These are phyloP conservation scores for Pachysolen tannophilus DNA, from an alignment of 805 yeast genomes.

Conservation along the genomic window DNA sequence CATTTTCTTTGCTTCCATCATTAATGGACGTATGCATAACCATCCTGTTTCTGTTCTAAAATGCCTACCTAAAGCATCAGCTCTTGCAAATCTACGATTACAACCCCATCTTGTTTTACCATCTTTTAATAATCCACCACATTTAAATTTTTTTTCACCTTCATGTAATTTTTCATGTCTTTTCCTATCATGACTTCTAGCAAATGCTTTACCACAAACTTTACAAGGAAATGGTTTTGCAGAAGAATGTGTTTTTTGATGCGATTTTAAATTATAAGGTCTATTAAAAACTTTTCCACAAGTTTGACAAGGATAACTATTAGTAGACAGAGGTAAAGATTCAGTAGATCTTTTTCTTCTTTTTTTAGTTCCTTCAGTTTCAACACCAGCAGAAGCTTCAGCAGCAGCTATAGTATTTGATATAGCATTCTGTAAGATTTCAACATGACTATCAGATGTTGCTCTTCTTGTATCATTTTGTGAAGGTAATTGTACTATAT, in stretches of 20 bases:
- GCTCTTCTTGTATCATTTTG: too few species aligned
- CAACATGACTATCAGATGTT: too few species aligned
- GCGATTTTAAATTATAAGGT: conserved; percentile 42
- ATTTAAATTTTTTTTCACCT: conserved; percentile 62
- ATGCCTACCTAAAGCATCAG: conserved; percentile 72
- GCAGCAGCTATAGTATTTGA: conserved; percentile 10
- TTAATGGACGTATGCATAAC: conserved; percentile 55
- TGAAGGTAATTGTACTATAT: too few species aligned
- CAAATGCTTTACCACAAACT: conserved; percentile 60
- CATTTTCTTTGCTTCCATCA: too few species aligned
- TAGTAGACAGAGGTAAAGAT: conserved; percentile 18
- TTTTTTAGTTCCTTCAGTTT: conserved; percentile 3
- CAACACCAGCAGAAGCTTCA: conserved; percentile 9
- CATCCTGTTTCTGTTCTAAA: conserved; percentile 72
- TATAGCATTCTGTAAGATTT: conserved; percentile 20
- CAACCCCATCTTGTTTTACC: conserved; percentile 67
- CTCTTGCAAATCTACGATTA: conserved; percentile 63
- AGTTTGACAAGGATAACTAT: conserved; percentile 27
- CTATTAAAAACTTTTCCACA: conserved; percentile 40
- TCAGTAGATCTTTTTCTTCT: conserved; percentile 5
- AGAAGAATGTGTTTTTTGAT: conserved; percentile 47
- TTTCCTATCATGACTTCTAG: conserved; percentile 69
- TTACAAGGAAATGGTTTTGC: conserved; percentile 66
- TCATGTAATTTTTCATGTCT: conserved; percentile 72
- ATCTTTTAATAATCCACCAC: conserved; percentile 53